Evolutionary conservation across 371 early-diverging fungal species (phyloP), one percentile per base, ranked within the genome.

Genomic region (Rhizopus arrhizus): DNA sequence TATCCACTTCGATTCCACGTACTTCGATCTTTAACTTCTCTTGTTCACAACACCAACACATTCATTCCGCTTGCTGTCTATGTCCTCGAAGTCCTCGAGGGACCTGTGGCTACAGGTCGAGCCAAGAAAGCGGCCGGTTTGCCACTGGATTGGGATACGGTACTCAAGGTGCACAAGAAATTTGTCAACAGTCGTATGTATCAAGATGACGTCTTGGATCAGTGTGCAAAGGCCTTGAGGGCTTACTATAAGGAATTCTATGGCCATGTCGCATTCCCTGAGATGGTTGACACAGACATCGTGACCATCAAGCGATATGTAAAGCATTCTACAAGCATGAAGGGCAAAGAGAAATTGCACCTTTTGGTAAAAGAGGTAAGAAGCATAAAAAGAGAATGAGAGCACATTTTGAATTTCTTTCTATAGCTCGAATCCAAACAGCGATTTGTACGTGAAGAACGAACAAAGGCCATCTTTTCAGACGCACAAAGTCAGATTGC

Each of bases 1-100:
- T 93, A 91, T 75, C 96, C 98, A 29, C 81, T 94, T 54, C 91
- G 95, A 32, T 89, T 96, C 80, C 94, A 94, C 63, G 84, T 92
- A 58, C 65, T 94, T 16, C 81, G 81, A 49, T 73, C 85, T 55
- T 64, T 97, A 58, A 83, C 83, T 48, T 88, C 89, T 11, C 64
- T 96, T 53, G 70, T 81, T 35, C 74, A 85, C 47, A 58, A 86
- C 47, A 92, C 95, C 2, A 81, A 85, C 7, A 82, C 85, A 22
- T 97, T 84, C 68, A 91, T 97, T 62, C 97, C 98, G 0, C 70
- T 93, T 58, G 90, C 90, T 15, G 86, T 93, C 5, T 84, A 88
- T 67, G 66, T 95, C 38, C 82, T 95, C 54, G 93, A 95, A 61
- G 88, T 94, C 1, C 72, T 88, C 5, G 83, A 85, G 36, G 64